A percentile compares a stretch with the other conserved stretches of the same genome.
These are phyloP conservation scores for Geosmithia morbida DNA, from an alignment of 2,329 filamentous ascomycete species.

Conservation along the genomic window DNA sequence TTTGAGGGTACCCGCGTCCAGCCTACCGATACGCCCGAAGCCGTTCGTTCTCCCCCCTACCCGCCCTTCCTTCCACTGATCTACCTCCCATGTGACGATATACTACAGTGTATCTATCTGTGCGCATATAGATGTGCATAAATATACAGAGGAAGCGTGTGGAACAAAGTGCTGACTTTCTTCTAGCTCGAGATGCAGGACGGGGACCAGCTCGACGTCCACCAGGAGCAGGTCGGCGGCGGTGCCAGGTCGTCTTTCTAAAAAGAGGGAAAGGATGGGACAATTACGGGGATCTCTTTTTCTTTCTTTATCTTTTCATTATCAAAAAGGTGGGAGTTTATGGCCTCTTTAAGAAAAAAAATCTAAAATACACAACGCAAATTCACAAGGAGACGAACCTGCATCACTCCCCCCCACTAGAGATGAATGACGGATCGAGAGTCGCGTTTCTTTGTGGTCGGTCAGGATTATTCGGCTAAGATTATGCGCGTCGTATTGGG, in stretches of 20 bases:
- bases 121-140: too few relatives aligned
- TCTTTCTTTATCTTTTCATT: background rate
- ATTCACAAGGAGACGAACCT: too few relatives aligned
- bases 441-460: too few relatives aligned
- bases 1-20: slow-evolving; percentile 94
- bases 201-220: slow-evolving; percentile 90
- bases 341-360: too few relatives aligned
- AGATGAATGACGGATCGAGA: too few relatives aligned
- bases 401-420: too few relatives aligned
- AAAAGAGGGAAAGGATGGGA: background rate
- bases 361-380: too few relatives aligned
- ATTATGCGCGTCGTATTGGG: too few relatives aligned
- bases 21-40: slow-evolving; percentile 77
- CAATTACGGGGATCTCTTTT: background rate
- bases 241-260: slow-evolving; percentile 6
- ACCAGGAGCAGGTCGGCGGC: slow-evolving; percentile 95
- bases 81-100: background rate
- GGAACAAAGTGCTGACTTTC: slow-evolving; percentile 4
- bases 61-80: background rate
- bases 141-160: too few relatives aligned
- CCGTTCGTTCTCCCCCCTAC: slow-evolving; percentile 43
- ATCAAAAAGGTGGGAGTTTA: background rate
- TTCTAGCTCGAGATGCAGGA: slow-evolving; percentile 87
- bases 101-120: too few relatives aligned
- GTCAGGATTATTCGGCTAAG: too few relatives aligned